Conservation (phyloP, 2,329 filamentous ascomycete genomes). For the Hypomyces rosellus region DNA sequence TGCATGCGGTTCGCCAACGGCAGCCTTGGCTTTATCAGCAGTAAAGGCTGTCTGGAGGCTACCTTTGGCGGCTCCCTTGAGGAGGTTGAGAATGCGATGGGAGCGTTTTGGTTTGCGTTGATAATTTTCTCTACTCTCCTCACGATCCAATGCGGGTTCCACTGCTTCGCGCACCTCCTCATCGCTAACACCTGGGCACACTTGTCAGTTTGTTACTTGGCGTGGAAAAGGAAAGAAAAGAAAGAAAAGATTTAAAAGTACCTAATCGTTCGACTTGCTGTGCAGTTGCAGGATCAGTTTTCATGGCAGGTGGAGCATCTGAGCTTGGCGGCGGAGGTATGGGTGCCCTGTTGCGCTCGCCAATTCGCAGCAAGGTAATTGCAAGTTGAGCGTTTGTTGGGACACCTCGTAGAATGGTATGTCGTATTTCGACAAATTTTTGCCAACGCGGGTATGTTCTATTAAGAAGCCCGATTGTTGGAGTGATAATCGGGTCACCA, state of each 20-base stretch:
- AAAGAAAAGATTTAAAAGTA: conserved; percentile 14
- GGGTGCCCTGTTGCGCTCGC: conserved; percentile 74
- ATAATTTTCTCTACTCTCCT: conserved; percentile 32
- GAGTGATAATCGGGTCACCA: conserved; percentile 65
- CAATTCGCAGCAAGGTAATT: conserved; percentile 72
- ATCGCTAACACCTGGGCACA: conserved; percentile 40
- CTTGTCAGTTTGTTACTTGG: background rate
- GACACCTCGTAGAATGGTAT: conserved; percentile 71
- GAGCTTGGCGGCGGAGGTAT: conserved; percentile 52
- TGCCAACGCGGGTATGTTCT: conserved; percentile 64
- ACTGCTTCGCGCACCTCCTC: conserved; percentile 62
- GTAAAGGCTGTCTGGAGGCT: conserved; percentile 66
- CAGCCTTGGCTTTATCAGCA: conserved; percentile 65
- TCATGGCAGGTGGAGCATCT: conserved; percentile 28
- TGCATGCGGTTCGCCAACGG: conserved; percentile 49
- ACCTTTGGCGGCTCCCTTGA: conserved; percentile 65
- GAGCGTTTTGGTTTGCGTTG: conserved; percentile 32
- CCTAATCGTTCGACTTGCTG: conserved; percentile 30
- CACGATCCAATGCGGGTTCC: conserved; percentile 35
- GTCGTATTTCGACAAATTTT: conserved; percentile 65
- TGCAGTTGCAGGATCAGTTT: conserved; percentile 39
- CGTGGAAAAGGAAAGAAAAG: background rate
- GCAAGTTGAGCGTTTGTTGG: conserved; percentile 83
- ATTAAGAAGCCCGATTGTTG: conserved; percentile 54
- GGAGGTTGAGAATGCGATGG: conserved; percentile 50